These are phyloP conservation scores for Saccharum officinarum DNA, from an alignment of 176 grass and related monocot species.

Conservation along the genomic window DNA sequence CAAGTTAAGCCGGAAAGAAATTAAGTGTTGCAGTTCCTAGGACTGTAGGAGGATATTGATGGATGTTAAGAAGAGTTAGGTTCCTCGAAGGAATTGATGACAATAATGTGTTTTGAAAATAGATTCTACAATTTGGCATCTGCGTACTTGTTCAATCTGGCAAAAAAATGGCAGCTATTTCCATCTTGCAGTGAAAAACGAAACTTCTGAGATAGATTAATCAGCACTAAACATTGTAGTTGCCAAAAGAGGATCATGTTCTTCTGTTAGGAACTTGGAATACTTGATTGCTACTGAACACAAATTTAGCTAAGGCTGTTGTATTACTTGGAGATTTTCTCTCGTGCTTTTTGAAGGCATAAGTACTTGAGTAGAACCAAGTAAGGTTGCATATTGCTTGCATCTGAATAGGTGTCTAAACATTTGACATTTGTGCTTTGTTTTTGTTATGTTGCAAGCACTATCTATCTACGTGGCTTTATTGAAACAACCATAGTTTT, in stretches of 20 bases:
- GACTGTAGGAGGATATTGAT: background rate
- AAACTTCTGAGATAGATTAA: background rate
- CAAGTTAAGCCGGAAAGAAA: background rate
- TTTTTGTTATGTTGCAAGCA: background rate
- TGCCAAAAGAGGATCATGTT: background rate
- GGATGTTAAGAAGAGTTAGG: background rate
- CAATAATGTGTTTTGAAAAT: no score
- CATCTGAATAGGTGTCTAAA: background rate
- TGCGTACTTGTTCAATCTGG: background rate
- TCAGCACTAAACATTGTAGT: background rate
- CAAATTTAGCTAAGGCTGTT: background rate
- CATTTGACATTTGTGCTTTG: background rate
- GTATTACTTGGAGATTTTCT: background rate
- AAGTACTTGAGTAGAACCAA: no score
- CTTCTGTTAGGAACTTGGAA: background rate
- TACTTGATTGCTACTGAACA: no score
- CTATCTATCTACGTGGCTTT: background rate
- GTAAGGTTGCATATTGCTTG: background rate
- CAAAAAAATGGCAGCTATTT: background rate
- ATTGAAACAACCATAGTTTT: background rate
- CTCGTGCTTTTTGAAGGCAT: background rate
- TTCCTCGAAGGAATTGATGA: no score
- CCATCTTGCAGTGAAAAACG: background rate
- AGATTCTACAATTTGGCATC: background rate
- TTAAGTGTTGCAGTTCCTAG: background rate